These are phyloP conservation scores for Chrysoporthe deuterocubensis DNA, from an alignment of 2,329 filamentous ascomycete genomes.

Conservation along the genomic window DNA sequence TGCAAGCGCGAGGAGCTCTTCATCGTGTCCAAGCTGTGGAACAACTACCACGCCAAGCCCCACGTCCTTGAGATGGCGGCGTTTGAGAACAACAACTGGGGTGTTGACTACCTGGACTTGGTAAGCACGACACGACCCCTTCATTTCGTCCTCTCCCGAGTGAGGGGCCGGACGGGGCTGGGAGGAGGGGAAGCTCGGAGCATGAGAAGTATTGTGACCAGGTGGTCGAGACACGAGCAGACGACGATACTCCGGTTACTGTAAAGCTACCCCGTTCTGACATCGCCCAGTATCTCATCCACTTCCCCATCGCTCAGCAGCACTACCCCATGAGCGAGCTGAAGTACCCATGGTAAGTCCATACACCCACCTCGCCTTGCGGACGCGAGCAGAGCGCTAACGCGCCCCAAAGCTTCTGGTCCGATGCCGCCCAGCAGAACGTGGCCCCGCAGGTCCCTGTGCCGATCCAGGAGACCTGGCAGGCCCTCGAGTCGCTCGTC, in stretches of 20 bases:
- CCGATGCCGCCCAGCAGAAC: conserved; percentile 47
- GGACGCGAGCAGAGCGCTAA: conserved; percentile 19
- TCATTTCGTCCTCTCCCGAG: background rate
- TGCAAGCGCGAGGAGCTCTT: conserved; percentile 68
- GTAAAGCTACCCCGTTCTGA: background rate
- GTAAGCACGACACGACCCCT: background rate
- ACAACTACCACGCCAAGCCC: conserved; percentile 63
- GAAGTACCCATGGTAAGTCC: conserved; percentile 36
- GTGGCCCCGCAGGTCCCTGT: conserved; percentile 49
- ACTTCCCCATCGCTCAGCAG: conserved; percentile 56
- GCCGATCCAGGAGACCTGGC: conserved; percentile 60
- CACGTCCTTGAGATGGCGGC: conserved; percentile 65
- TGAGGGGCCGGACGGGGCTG: too few species aligned
- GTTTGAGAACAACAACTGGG: conserved; percentile 64
- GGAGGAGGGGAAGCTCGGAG: too few species aligned
- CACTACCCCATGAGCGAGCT: conserved; percentile 48
- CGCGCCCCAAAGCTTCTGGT: conserved; percentile 39
- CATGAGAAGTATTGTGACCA: too few species aligned
- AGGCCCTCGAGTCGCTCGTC: conserved; percentile 60
- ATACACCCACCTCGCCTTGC: background rate
- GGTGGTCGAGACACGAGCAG: background rate
- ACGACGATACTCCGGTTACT: background rate
- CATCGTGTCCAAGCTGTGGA: conserved; percentile 71
- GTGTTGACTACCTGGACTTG: conserved; percentile 69
- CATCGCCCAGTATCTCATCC: conserved; percentile 59